phyloP scores from a whole-genome alignment of 257 asterid genomes.

The Mitragyna speciosa region DNA sequence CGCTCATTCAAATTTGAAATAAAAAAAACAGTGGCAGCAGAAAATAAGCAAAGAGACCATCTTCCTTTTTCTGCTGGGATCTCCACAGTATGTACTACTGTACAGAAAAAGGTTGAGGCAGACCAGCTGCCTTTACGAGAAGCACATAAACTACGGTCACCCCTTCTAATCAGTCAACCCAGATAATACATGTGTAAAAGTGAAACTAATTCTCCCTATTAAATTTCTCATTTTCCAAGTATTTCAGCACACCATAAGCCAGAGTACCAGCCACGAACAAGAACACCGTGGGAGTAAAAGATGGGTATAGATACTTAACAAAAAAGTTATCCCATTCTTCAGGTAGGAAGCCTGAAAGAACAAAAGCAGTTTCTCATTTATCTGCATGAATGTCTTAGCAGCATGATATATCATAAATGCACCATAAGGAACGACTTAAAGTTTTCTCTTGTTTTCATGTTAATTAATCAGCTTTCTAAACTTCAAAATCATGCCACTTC shows the following conservation, averaged over 20 bases:
- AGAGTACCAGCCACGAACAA: conserved; percentile 87
- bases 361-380: conserved; percentile 5
- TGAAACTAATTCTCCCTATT: conserved; percentile 14
- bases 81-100: neutral
- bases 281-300: conserved; percentile 91
- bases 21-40: neutral
- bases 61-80: neutral
- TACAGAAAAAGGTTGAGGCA: conserved; percentile 7
- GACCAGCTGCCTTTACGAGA: neutral
- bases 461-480: neutral
- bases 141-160: neutral
- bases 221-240: conserved; percentile 62
- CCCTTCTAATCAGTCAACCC: neutral
- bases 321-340: conserved; percentile 77
- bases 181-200: neutral
- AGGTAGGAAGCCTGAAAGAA: conserved; percentile 79
- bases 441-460: neutral
- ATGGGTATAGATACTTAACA: conserved; percentile 82
- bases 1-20: neutral
- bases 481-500: neutral
- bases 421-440: neutral
- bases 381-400: neutral
- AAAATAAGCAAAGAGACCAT: neutral
- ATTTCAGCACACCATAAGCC: conserved; percentile 72
- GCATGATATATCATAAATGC: neutral